A percentile compares a stretch with the other conserved stretches of the same genome.
phyloP scores from a whole-genome alignment of 495 filamentous ascomycete genomes.

The Durotheca rogersii region DNA sequence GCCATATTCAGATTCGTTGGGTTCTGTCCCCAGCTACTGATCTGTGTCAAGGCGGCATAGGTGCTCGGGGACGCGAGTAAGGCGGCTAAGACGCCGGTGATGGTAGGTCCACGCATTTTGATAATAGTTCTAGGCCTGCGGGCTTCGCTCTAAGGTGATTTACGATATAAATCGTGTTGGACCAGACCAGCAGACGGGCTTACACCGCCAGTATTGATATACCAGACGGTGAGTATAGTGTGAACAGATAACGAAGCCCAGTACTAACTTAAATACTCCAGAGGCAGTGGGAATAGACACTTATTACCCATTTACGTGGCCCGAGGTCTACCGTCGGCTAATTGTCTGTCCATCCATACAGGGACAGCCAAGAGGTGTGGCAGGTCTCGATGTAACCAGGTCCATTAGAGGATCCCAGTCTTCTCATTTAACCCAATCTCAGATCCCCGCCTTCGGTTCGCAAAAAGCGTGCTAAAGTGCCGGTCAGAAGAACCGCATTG shows the following conservation, averaged over 20 bases:
- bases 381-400: constrained; percentile 16
- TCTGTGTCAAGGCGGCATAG: constrained; percentile 20
- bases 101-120: constrained; percentile 7
- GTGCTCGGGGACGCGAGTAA: constrained; percentile 9
- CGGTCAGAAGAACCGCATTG: constrained; percentile 13
- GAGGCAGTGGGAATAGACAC: not conserved
- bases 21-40: constrained; percentile 39
- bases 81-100: constrained; percentile 3
- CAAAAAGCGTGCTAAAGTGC: constrained; percentile 5
- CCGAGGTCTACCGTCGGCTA: constrained; percentile 18
- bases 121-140: not conserved
- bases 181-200: too few relatives aligned
- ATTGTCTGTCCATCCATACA: constrained; percentile 16
- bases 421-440: constrained; percentile 21
- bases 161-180: not conserved
- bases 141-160: not conserved
- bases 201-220: too few relatives aligned
- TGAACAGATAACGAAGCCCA: not conserved
- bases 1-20: constrained; percentile 44
- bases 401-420: not conserved
- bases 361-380: constrained; percentile 12
- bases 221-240: too few relatives aligned
- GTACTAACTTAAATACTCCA: not conserved
- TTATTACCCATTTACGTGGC: constrained; percentile 8
- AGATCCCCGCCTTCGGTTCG: constrained; percentile 8